Evolutionary conservation across 495 filamentous ascomycete genomes (phyloP).

Genomic region (Penicillium longicatenatum): DNA sequence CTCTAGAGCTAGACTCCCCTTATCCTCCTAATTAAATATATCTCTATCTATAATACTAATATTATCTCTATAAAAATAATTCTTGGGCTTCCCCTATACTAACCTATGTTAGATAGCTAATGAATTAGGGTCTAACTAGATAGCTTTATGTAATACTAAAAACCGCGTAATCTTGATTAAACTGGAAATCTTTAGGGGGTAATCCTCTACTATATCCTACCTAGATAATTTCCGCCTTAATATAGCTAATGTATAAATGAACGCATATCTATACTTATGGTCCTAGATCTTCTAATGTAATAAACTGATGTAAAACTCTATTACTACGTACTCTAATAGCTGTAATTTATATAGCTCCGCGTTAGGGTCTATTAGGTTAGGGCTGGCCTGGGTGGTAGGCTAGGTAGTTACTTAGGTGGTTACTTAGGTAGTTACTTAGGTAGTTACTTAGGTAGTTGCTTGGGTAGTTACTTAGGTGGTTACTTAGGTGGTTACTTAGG

Average conservation of each 20-base stretch:
- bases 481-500: no score
- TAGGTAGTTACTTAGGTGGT: no score
- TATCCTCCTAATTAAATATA: not conserved
- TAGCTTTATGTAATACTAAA: not conserved
- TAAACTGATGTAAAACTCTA: not conserved
- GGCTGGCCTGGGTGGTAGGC: not conserved
- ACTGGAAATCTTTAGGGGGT: not conserved
- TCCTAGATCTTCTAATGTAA: not conserved
- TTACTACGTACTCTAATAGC: not conserved
- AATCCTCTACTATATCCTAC: not conserved
- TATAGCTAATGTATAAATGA: not conserved
- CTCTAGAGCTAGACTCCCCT: not conserved
- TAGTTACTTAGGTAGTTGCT: no score
- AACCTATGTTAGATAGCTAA: not conserved
- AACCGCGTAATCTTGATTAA: not conserved
- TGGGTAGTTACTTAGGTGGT: no score
- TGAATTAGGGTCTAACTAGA: not conserved
- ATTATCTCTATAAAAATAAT: not conserved
- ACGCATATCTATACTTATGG: not conserved
- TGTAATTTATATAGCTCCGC: not conserved
- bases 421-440: no score
- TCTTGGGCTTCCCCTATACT: not conserved
- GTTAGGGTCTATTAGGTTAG: not conserved
- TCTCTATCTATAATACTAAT: not conserved
- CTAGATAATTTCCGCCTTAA: not conserved